A percentile compares a stretch with the other conserved stretches of the same genome.
These are phyloP conservation scores for Boeremia exigua DNA, from an alignment of 2,329 filamentous ascomycete genomes.

Conservation along the genomic window DNA sequence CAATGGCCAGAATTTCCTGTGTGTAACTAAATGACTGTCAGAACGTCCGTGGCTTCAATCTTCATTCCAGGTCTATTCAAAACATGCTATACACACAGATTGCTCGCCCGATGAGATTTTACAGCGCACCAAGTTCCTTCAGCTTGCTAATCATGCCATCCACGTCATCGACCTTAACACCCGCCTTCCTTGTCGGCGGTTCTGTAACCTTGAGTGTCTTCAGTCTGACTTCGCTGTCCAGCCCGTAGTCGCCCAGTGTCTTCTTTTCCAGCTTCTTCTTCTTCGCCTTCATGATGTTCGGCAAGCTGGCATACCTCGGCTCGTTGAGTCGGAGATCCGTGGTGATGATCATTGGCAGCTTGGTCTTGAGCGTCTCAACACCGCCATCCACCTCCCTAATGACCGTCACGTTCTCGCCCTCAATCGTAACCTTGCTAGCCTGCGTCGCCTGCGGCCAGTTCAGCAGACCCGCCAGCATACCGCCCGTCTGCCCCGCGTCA, in stretches of 20 bases:
- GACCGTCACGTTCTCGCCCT: conserved; percentile 74
- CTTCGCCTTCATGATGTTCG: conserved; percentile 99
- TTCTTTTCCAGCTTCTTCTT: conserved; percentile 99
- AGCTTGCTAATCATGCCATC: conserved; percentile 92
- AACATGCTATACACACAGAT: conserved; percentile 3
- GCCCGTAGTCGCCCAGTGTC: conserved; percentile 75
- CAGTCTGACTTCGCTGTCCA: conserved; percentile 76
- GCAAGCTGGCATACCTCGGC: conserved; percentile 91
- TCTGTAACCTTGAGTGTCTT: conserved; percentile 92
- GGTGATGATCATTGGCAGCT: conserved; percentile 91
- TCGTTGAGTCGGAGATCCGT: conserved; percentile 94
- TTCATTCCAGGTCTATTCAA: neutral
- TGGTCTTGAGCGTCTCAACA: conserved; percentile 83
- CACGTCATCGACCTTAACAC: conserved; percentile 96
- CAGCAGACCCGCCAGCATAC: conserved; percentile 93
- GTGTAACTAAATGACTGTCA: neutral
- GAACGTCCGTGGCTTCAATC: neutral
- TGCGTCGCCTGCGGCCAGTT: conserved; percentile 96
- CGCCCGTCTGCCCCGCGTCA: conserved; percentile 92
- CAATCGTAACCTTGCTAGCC: conserved; percentile 82
- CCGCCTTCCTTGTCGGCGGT: conserved; percentile 84
- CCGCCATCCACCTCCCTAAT: conserved; percentile 95
- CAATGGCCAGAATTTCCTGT: neutral
- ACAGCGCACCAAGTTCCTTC: conserved; percentile 94
- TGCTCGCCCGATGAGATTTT: conserved; percentile 30